These are phyloP conservation scores for Knoxia roxburghii DNA, from an alignment of 257 asterid genomes.

Conservation along the genomic window DNA sequence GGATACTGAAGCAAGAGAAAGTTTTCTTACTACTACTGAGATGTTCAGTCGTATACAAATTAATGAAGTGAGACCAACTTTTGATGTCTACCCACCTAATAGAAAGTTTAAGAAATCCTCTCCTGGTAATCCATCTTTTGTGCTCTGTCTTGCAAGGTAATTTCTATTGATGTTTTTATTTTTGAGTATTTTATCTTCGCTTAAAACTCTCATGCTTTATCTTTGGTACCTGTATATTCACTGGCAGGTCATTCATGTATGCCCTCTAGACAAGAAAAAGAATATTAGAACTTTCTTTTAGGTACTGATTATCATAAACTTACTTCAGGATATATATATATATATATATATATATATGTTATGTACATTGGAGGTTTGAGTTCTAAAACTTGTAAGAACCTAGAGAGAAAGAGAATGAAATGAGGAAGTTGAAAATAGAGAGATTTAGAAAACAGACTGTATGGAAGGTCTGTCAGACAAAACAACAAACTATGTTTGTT, in stretches of 20 bases:
- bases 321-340: too few species aligned
- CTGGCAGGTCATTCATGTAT: too few species aligned
- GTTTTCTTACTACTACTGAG: conserved; percentile 23
- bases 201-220: not conserved
- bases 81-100: conserved; percentile 69
- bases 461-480: too few species aligned
- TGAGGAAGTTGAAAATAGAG: too few species aligned
- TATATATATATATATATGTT: too few species aligned
- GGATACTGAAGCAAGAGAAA: conserved; percentile 17
- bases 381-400: too few species aligned
- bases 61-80: conserved; percentile 45
- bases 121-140: conserved; percentile 60
- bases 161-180: not conserved
- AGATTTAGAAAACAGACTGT: too few species aligned
- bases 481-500: too few species aligned
- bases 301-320: not conserved
- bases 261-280: not conserved
- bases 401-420: too few species aligned
- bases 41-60: conserved; percentile 39
- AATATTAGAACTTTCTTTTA: not conserved
- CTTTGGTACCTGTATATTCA: not conserved
- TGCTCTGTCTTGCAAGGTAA: conserved; percentile 66
- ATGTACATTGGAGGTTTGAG: too few species aligned
- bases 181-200: not conserved
- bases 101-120: conserved; percentile 79